These are phyloP conservation scores for Boletus pseudo-olivaceus DNA, from an alignment of 768 basidiomycete species.

Conservation along the genomic window DNA sequence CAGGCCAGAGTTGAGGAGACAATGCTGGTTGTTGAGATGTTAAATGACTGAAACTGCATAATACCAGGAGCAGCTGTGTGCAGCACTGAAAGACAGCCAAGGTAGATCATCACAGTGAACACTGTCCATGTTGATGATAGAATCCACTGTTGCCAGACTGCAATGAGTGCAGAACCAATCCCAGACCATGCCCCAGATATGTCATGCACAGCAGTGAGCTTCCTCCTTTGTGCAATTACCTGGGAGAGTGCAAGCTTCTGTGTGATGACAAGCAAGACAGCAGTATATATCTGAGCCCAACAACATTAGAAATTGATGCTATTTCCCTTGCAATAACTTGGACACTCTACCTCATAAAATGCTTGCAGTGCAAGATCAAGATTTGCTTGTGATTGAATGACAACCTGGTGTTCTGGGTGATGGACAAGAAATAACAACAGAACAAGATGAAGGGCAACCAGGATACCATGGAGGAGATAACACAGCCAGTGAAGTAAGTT, in stretches of 20 bases:
- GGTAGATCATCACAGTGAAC: not conserved
- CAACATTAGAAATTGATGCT: not conserved
- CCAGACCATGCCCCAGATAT: not conserved
- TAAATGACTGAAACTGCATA: not conserved
- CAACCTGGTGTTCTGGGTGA: not conserved
- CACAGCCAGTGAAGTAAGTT: not conserved
- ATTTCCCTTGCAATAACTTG: no score
- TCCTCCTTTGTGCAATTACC: not conserved
- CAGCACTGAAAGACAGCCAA: not conserved
- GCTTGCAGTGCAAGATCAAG: not conserved
- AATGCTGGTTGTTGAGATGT: not conserved
- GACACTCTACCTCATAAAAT: not conserved
- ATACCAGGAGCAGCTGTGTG: not conserved
- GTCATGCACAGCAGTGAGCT: not conserved
- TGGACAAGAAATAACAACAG: not conserved
- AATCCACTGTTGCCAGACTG: not conserved
- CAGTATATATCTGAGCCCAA: not conserved
- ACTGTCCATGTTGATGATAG: not conserved
- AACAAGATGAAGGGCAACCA: not conserved
- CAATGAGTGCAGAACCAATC: not conserved
- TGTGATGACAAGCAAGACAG: not conserved
- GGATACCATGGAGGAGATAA: not conserved
- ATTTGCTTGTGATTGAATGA: not conserved
- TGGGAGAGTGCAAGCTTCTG: not conserved
- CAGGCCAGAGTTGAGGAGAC: not conserved